Base-by-base conservation (phyloP, 2,329 filamentous ascomycete genomes). In the Chrysoporthe austroafricana region DNA sequence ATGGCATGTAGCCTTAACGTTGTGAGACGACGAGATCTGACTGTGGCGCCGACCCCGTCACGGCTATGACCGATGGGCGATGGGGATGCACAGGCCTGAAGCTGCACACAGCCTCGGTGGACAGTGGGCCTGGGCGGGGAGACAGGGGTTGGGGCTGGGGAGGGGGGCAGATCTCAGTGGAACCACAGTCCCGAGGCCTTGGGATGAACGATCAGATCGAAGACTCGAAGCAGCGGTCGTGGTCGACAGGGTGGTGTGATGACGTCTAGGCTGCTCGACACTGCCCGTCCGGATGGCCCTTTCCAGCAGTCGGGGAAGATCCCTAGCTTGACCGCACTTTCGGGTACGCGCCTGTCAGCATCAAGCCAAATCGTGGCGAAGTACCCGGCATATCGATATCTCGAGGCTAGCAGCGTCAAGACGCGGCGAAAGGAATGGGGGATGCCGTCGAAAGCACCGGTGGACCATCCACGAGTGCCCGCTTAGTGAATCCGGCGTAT, bases 61-160 rank as follows among this genome's bases (percentile, higher is more conserved):
- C 61, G 61, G 61, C 61, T 63, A 63, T 52, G 61, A 54, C 46
- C 36, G 46, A 36, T 26, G 61, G 34, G 46, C 13, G n/a, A 7
- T 18, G 46, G 48, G 13, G 34, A 39, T 43, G 18, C n/a, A 52
- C n/a, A 34, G 16, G 46, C 44, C 21, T 9, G 32, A 9, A 26
- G 48, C 34, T 36, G 18, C 43, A 34, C 11, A n/a, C 57, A 57
- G 54, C 57, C 42, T 60, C 57, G 6, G 57, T 44, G n/a, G 42
- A 39, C 57, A 3, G 57, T 44, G n/a, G 42, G 57, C 42, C 39
- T 32, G 43, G 26, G 14, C n/a, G 14, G 32, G 36, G 6, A 21
- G 14, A 14, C 18, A 39, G 26, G 11, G 39, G n/a, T 3, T 43
- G n/a, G 21, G 57, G 14, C 21, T 42, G n/a, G n/a, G n/a, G 5